These are phyloP conservation scores for Daldinia bambusicola DNA, from an alignment of 495 filamentous ascomycete genomes.

Conservation along the genomic window DNA sequence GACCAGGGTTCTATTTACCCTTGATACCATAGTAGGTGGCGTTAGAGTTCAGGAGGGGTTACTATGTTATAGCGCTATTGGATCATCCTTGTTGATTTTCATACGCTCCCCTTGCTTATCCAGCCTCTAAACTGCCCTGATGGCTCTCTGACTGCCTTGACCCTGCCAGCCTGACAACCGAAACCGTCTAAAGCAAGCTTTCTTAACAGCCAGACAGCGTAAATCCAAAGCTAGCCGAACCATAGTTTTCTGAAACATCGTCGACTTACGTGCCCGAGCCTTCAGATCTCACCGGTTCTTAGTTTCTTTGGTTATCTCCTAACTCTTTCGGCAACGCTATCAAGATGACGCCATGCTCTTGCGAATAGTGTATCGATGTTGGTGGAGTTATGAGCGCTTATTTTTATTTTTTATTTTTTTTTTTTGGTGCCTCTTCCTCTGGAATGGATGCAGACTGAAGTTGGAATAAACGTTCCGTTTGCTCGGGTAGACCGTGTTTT, in stretches of 20 bases:
- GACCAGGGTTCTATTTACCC: no score
- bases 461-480: constrained; percentile 3
- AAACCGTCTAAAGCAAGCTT: constrained; percentile 23
- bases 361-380: neutral
- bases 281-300: constrained; percentile 21
- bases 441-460: neutral
- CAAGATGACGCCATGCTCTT: constrained; percentile 25
- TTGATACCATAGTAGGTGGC: no score
- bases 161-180: constrained; percentile 8
- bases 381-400: neutral
- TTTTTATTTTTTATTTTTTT: neutral
- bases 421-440: no score
- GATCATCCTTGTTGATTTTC: constrained; percentile 13
- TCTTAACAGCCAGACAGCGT: neutral
- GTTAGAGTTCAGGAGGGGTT: constrained; percentile 18
- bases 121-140: neutral
- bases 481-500: neutral
- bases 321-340: constrained; percentile 2
- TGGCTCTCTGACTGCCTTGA: neutral
- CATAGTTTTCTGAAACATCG: constrained; percentile 36
- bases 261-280: constrained; percentile 21
- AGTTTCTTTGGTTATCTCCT: constrained; percentile 13
- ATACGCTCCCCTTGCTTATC: constrained; percentile 25
- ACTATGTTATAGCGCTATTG: constrained; percentile 11
- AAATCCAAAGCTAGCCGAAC: constrained; percentile 7